Evolutionary conservation across 2,329 filamentous ascomycete genomes (phyloP).

Genomic region (Aspergillus intermedius): DNA sequence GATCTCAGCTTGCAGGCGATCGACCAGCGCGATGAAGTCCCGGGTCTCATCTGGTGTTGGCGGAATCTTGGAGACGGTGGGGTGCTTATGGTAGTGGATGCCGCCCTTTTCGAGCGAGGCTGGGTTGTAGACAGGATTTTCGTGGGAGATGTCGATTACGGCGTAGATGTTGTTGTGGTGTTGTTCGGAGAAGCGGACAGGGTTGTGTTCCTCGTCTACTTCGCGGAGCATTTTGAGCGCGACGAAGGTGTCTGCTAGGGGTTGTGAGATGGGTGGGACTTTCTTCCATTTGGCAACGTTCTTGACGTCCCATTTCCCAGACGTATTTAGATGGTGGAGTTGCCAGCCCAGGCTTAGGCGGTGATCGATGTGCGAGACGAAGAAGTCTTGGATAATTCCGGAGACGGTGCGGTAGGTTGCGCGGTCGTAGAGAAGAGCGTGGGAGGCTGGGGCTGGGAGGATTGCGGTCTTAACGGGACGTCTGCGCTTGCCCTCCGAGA

Average conservation of each 20-base stretch:
- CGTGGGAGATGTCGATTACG: constrained; percentile 85
- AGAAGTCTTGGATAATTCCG: constrained; percentile 75
- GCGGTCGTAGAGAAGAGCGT: constrained; percentile 77
- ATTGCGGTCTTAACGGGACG: constrained; percentile 59
- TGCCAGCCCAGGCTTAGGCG: constrained; percentile 84
- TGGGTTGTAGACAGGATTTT: constrained; percentile 83
- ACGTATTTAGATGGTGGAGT: constrained; percentile 75
- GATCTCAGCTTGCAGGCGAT: constrained; percentile 54
- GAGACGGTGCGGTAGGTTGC: constrained; percentile 68
- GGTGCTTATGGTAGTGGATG: constrained; percentile 75
- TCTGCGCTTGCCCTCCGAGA: constrained; percentile 33
- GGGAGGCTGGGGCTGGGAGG: constrained; percentile 70
- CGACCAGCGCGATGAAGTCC: constrained; percentile 54
- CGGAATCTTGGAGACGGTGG: constrained; percentile 86
- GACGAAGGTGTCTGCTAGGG: constrained; percentile 73
- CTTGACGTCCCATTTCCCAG: constrained; percentile 97
- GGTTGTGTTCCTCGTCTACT: constrained; percentile 76
- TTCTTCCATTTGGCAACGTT: constrained; percentile 88
- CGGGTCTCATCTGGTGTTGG: constrained; percentile 58
- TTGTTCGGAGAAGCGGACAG: constrained; percentile 60
- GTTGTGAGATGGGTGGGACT: constrained; percentile 67
- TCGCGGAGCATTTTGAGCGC: constrained; percentile 92
- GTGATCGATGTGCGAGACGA: constrained; percentile 65
- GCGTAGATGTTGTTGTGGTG: constrained; percentile 65
- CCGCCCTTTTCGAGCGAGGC: constrained; percentile 59